A percentile compares a stretch with the other conserved stretches of the same genome.
phyloP scores from a whole-genome alignment of 1,284 basidiomycete genomes.

The Rhodofomes roseus region DNA sequence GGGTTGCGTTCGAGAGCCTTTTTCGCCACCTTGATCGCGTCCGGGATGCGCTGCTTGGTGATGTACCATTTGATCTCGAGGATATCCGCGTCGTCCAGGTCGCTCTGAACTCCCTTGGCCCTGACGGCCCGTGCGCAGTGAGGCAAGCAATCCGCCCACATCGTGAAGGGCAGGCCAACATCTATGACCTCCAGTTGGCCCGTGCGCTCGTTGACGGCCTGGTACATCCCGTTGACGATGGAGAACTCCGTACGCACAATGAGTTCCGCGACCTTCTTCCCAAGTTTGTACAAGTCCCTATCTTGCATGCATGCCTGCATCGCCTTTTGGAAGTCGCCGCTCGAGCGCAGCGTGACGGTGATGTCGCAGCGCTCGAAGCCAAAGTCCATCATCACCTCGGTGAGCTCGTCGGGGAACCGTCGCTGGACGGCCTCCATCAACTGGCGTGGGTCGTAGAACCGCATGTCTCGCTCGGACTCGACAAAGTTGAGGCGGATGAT shows the following conservation, averaged over 20 bases:
- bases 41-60: slow-evolving; percentile 39
- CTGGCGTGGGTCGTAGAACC: slow-evolving; percentile 39
- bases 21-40: slow-evolving; percentile 41
- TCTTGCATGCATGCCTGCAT: slow-evolving; percentile 46
- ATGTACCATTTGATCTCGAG: slow-evolving; percentile 56
- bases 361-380: slow-evolving; percentile 45
- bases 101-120: slow-evolving; percentile 30
- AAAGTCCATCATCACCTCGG: slow-evolving; percentile 43
- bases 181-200: slow-evolving; percentile 37
- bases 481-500: slow-evolving; percentile 45
- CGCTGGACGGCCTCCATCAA: slow-evolving; percentile 36
- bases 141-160: slow-evolving; percentile 54
- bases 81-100: slow-evolving; percentile 52
- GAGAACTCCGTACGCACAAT: slow-evolving; percentile 58
- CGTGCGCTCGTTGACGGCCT: slow-evolving; percentile 38
- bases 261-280: slow-evolving; percentile 42
- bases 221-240: slow-evolving; percentile 50
- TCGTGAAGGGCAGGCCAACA: slow-evolving; percentile 52
- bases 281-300: slow-evolving; percentile 47
- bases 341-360: slow-evolving; percentile 35
- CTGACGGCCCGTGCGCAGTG: slow-evolving; percentile 51
- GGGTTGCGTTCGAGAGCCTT: slow-evolving; percentile 48
- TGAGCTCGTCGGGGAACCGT: slow-evolving; percentile 44
- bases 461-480: slow-evolving; percentile 42
- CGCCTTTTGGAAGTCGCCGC: slow-evolving; percentile 44